Conservation (phyloP, 495 filamentous ascomycete species). For the Neurospora discreta region DNA sequence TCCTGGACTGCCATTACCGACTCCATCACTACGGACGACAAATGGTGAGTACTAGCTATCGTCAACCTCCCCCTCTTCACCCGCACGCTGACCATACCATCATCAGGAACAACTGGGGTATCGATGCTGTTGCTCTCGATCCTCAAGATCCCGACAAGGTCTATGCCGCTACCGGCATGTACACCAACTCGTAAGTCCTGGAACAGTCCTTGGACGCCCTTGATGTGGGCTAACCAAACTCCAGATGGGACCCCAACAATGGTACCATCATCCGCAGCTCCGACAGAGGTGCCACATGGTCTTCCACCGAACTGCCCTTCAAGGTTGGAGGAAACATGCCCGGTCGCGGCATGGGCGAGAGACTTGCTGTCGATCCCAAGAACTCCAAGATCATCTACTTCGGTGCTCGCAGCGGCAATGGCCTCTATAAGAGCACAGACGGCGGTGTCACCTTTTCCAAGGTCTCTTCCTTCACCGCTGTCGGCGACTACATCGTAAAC, state of each 20-base stretch:
- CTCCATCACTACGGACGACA: constrained; percentile 33
- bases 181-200: constrained; percentile 32
- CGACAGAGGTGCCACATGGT: constrained; percentile 42
- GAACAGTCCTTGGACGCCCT: neutral
- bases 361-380: constrained; percentile 48
- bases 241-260: constrained; percentile 43
- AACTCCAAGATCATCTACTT: constrained; percentile 47
- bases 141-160: constrained; percentile 41
- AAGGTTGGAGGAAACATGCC: constrained; percentile 56
- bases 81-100: constrained; percentile 8
- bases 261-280: constrained; percentile 40
- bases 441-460: constrained; percentile 45
- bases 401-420: constrained; percentile 49
- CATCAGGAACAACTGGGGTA: constrained; percentile 40
- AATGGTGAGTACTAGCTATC: constrained; percentile 25
- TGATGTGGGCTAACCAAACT: neutral
- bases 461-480: constrained; percentile 45
- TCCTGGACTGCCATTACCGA: constrained; percentile 50
- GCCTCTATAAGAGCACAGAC: constrained; percentile 51
- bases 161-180: constrained; percentile 48
- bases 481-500: constrained; percentile 36
- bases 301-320: constrained; percentile 37
- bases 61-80: neutral
- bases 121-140: constrained; percentile 48
- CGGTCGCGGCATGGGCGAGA: constrained; percentile 53